phyloP scores from a whole-genome alignment of 2,329 filamentous ascomycete genomes.

The Akanthomyces lecanii region DNA sequence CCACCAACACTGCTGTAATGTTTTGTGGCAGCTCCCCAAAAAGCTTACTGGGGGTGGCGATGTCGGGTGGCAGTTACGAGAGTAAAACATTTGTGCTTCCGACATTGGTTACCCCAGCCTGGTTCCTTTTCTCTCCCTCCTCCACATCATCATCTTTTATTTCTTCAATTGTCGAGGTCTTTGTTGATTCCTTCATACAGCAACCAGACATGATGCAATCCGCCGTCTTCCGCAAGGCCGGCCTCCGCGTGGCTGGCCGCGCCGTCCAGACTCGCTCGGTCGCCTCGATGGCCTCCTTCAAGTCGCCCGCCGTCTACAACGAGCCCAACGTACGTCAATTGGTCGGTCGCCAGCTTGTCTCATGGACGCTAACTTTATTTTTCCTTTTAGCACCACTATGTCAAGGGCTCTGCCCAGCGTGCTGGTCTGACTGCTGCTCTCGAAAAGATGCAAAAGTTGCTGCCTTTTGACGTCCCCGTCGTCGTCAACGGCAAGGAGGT shows the following conservation, averaged over 20 bases:
- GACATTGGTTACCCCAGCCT: background rate
- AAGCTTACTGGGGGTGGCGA: background rate
- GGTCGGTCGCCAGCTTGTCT: background rate
- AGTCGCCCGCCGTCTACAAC: slow-evolving; percentile 79
- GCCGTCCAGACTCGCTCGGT: slow-evolving; percentile 30
- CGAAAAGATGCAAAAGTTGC: slow-evolving; percentile 61
- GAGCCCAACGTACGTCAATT: slow-evolving; percentile 80
- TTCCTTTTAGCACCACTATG: slow-evolving; percentile 73
- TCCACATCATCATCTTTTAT: slow-evolving; percentile 1
- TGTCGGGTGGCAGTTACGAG: slow-evolving; percentile 12
- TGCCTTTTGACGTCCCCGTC: slow-evolving; percentile 74
- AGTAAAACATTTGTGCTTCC: slow-evolving; percentile 6
- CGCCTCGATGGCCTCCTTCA: slow-evolving; percentile 75
- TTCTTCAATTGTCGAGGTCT: slow-evolving; percentile 19
- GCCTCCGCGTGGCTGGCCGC: slow-evolving; percentile 29
- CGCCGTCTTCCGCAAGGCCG: slow-evolving; percentile 30
- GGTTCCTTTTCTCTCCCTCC: background rate
- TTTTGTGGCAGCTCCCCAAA: slow-evolving; percentile 4
- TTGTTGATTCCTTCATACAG: slow-evolving; percentile 1
- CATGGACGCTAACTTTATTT: background rate
- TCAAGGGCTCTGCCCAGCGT: slow-evolving; percentile 75
- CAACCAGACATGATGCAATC: slow-evolving; percentile 29
- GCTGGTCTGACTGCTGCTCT: slow-evolving; percentile 71
- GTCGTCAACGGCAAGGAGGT: slow-evolving; percentile 81
- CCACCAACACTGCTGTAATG: background rate